A percentile compares a stretch with the other conserved stretches of the same genome.
Conservation (phyloP, 768 basidiomycete species). For the Agrocybe praecox region DNA sequence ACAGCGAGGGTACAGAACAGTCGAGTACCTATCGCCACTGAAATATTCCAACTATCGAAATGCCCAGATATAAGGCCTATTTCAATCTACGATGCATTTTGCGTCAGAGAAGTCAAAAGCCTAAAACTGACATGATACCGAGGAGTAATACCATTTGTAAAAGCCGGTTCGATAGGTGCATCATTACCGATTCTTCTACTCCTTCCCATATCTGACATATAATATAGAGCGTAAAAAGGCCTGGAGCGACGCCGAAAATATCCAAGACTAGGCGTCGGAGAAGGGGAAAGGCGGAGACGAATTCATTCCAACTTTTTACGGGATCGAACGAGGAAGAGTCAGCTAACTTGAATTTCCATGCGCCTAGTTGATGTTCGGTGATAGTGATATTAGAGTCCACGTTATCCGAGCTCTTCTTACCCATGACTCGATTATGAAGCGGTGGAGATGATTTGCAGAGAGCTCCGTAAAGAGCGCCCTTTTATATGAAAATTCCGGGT, state of each 20-base stretch:
- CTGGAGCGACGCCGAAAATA: conserved; percentile 5
- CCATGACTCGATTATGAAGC: too few species aligned
- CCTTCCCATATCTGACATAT: conserved; percentile 8
- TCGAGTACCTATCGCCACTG: not conserved
- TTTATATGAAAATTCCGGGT: too few species aligned
- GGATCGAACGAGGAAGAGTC: not conserved
- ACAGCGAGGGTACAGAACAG: conserved; percentile 1
- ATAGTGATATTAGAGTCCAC: not conserved
- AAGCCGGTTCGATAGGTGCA: conserved; percentile 12
- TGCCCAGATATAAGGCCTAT: not conserved
- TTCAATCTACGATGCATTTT: not conserved
- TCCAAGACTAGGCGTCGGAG: conserved; percentile 5
- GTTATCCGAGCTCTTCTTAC: not conserved
- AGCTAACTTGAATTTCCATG: conserved; percentile 9
- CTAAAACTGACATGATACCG: too few species aligned
- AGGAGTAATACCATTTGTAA: conserved; percentile 9
- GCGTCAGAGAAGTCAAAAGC: too few species aligned
- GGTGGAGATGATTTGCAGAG: too few species aligned
- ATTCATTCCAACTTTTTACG: not conserved
- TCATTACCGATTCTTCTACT: conserved; percentile 8
- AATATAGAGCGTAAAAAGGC: conserved; percentile 6
- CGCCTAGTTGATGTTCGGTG: conserved; percentile 8
- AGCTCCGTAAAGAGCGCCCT: not conserved
- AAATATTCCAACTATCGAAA: not conserved
- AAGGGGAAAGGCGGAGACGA: not conserved